Base-by-base conservation (phyloP, 345 rosid species). In the Brassica carinata region DNA sequence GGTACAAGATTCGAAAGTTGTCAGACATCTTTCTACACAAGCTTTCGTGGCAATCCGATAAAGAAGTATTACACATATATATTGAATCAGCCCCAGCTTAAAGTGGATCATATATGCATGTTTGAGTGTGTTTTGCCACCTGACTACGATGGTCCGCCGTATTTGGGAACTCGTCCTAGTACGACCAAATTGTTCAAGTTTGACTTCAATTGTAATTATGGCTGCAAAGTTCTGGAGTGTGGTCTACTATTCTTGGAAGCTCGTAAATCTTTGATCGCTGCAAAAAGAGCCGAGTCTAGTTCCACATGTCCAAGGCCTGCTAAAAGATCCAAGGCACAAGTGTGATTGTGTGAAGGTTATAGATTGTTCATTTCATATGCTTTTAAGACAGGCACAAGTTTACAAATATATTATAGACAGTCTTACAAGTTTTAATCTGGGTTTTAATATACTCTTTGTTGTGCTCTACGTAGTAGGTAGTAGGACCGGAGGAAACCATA, bases 181-280 rank as follows among this genome's bases (percentile, higher is more conserved):
- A 19, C 63, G 65, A 61, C n/a, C 33, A 23, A 10, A 61, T 10
- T 61, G 33, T 23, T 62, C 34, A 13, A 1, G 66, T 62, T 62
- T 62, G 8, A 62, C 17, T 62, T 62, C 8, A 62, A 62, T 2
- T 62, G 66, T 62, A 61, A 61, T 26, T 27, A 11, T 62, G 17
- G 66, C 31, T 62, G 66, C 66, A 2, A 62, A 62, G 66, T 62
- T 62, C 17, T 27, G 34, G 66, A 62, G 17, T 62, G 66, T 13
- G 34, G 34, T 62, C 8, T 62, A 27, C 66, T 10, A 62, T 62
- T 62, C 34, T 62, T 62, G 66, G 66, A 27, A 18, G 34, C 66
- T 62, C 17, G 17, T 27, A 30, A 23, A 9, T 59, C 64, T 59
- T 1, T 13, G 63, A 8, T 58, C 63, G 5, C 63, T 58, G 63